These are phyloP conservation scores for Cylindrotheca closterium DNA, from an alignment of 108 stramenopile species.

Conservation along the genomic window DNA sequence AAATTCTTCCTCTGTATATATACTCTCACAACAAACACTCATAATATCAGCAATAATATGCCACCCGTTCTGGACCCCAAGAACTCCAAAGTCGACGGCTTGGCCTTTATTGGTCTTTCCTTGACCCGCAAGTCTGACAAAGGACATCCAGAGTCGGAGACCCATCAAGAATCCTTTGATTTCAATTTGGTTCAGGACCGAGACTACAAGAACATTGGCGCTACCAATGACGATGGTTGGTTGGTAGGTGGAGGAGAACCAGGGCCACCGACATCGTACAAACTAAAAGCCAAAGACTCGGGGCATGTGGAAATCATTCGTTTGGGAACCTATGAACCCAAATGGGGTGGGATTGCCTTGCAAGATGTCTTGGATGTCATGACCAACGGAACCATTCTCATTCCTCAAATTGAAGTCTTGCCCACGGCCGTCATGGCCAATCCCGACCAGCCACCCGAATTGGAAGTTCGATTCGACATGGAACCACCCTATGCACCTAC, in stretches of 20 bases:
- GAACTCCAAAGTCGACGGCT: conserved; percentile 81
- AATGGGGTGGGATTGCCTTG: conserved; percentile 76
- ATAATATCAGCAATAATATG: too few species aligned
- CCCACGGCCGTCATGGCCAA: conserved; percentile 87
- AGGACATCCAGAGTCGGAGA: conserved; percentile 74
- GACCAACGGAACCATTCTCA: conserved; percentile 66
- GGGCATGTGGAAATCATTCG: conserved; percentile 89
- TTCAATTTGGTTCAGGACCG: conserved; percentile 67
- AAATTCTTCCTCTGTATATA: too few species aligned
- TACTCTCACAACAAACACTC: too few species aligned
- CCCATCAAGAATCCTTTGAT: conserved; percentile 84
- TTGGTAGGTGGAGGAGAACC: conserved; percentile 88
- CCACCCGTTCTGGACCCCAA: conserved; percentile 80
- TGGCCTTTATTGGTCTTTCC: conserved; percentile 86
- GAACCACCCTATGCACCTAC: conserved; percentile 27
- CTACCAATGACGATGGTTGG: conserved; percentile 91
- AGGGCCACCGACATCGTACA: conserved; percentile 76
- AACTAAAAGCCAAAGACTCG: conserved; percentile 78
- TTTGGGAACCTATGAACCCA: conserved; percentile 78
- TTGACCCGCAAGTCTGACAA: conserved; percentile 52
- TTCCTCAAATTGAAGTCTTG: conserved; percentile 84
- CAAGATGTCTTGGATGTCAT: conserved; percentile 70
- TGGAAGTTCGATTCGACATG: conserved; percentile 90
- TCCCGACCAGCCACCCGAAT: conserved; percentile 72
- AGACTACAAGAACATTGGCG: conserved; percentile 63